Conservation (phyloP, 345 rosid genomes). For the Leavenworthia alabamica region DNA sequence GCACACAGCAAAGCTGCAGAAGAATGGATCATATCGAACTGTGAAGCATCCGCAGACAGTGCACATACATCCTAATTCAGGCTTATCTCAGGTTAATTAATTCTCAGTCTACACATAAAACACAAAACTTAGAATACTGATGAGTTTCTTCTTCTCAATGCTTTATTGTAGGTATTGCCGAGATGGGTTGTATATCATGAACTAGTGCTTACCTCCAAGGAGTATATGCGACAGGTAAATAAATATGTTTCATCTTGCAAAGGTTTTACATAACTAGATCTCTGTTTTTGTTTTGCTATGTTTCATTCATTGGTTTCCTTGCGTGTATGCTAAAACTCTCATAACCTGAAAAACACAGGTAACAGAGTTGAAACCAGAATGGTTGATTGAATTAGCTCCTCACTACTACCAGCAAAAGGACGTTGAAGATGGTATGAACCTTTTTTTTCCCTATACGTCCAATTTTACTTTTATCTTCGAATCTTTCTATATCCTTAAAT, state of each 20-base stretch:
- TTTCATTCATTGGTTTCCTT: conserved; percentile 8
- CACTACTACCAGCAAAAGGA: conserved; percentile 94
- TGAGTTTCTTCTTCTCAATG: background rate
- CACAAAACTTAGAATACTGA: background rate
- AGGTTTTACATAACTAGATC: background rate
- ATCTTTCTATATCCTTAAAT: background rate
- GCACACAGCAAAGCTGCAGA: conserved; percentile 81
- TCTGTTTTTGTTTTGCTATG: background rate
- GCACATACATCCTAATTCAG: conserved; percentile 89
- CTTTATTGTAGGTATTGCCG: conserved; percentile 54
- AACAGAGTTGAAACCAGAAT: conserved; percentile 93
- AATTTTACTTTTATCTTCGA: background rate
- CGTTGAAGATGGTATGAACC: conserved; percentile 77
- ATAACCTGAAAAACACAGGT: conserved; percentile 41
- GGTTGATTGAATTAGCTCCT: conserved; percentile 97
- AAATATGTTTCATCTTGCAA: background rate
- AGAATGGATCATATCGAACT: conserved; percentile 81
- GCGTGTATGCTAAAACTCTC: background rate
- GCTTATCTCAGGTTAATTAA: conserved; percentile 65
- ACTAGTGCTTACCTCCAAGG: conserved; percentile 86
- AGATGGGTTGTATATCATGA: conserved; percentile 95
- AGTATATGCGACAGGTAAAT: conserved; percentile 80
- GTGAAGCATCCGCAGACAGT: conserved; percentile 95
- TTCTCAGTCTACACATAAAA: background rate
- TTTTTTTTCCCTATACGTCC: conserved; percentile 17